These are phyloP conservation scores for Lentinula guzmanii DNA, from an alignment of 768 basidiomycete genomes.

Conservation along the genomic window DNA sequence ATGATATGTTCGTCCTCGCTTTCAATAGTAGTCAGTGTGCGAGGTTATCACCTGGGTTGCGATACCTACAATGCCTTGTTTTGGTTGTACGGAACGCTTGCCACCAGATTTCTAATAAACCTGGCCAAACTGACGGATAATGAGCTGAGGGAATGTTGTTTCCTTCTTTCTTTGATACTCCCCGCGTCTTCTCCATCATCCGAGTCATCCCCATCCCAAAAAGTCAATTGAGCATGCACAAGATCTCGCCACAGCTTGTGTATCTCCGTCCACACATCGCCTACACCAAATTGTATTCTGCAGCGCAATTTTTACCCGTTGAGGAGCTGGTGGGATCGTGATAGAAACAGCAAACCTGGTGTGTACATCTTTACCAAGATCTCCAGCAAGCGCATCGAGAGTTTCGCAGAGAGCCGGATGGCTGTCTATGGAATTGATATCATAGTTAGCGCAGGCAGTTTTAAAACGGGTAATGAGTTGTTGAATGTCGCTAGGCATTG, in stretches of 20 bases:
- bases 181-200: slow-evolving; percentile 27
- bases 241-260: slow-evolving; percentile 52
- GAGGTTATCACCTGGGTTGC: neutral
- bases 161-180: slow-evolving; percentile 19
- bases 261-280: slow-evolving; percentile 46
- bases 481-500: neutral
- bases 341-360: slow-evolving; percentile 25
- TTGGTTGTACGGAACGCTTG: slow-evolving; percentile 72
- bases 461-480: slow-evolving; percentile 27
- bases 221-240: slow-evolving; percentile 41
- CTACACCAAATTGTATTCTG: neutral
- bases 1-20: slow-evolving; percentile 72
- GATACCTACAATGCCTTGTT: slow-evolving; percentile 59
- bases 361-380: slow-evolving; percentile 42
- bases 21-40: slow-evolving; percentile 3
- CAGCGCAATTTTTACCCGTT: neutral
- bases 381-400: slow-evolving; percentile 47
- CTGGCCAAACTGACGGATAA: slow-evolving; percentile 55
- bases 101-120: slow-evolving; percentile 82
- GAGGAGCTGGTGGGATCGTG: neutral
- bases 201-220: slow-evolving; percentile 43
- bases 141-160: slow-evolving; percentile 27
- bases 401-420: slow-evolving; percentile 14
- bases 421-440: slow-evolving; percentile 18
- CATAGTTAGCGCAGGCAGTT: slow-evolving; percentile 35